phyloP scores from a whole-genome alignment of 75 land plant genomes.

The Pinus taeda region DNA sequence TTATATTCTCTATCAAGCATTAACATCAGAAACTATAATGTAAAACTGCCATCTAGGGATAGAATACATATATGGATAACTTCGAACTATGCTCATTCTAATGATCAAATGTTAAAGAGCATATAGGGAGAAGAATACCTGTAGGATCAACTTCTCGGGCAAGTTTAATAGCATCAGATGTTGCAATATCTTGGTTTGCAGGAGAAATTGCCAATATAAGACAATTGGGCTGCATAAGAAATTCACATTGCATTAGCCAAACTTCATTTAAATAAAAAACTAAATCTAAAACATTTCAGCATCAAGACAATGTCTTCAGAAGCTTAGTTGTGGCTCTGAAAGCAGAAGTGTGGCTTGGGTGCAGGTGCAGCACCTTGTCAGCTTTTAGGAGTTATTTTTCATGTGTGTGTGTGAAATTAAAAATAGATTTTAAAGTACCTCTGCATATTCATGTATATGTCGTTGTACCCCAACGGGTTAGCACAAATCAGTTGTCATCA shows the following conservation, averaged over 20 bases:
- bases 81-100: neutral
- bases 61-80: no score
- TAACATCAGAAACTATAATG: neutral
- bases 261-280: neutral
- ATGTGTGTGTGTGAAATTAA: no score
- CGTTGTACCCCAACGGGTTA: no score
- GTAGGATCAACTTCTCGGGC: constrained; percentile 90
- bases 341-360: no score
- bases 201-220: constrained; percentile 86
- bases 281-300: neutral
- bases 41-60: no score
- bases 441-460: no score
- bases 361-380: no score
- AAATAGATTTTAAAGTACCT: constrained; percentile 27
- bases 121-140: constrained; percentile 30
- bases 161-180: constrained; percentile 92
- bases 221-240: constrained; percentile 62
- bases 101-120: neutral
- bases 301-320: neutral
- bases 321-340: no score
- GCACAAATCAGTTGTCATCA: no score
- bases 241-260: constrained; percentile 4
- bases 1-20: neutral
- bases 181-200: constrained; percentile 92
- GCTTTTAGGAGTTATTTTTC: no score